Evolutionary conservation across 768 basidiomycete genomes (phyloP).

Genomic region (Asterophora parasitica): DNA sequence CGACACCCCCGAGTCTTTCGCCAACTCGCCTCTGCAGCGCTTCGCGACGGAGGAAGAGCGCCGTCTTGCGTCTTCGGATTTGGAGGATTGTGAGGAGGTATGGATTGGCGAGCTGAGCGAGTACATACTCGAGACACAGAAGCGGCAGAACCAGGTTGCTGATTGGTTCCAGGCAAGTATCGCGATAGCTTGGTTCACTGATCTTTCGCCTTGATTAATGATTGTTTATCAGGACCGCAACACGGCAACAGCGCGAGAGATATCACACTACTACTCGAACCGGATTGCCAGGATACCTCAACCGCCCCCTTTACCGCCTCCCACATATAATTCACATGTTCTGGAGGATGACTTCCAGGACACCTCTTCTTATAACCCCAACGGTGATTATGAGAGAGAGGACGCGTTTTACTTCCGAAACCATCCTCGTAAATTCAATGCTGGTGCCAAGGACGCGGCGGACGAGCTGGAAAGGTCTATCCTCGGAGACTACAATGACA

Average conservation of each 20-base stretch:
- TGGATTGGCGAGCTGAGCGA: constrained; percentile 68
- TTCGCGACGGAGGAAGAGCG: constrained; percentile 36
- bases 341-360: constrained; percentile 27
- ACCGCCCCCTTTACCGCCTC: constrained; percentile 30
- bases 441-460: constrained; percentile 50
- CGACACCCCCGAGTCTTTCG: constrained; percentile 23
- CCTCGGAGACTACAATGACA: constrained; percentile 32
- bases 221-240: constrained; percentile 59
- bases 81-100: constrained; percentile 76
- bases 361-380: constrained; percentile 18
- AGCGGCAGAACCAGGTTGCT: constrained; percentile 67
- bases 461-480: constrained; percentile 53
- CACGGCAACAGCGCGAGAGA: constrained; percentile 49
- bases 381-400: constrained; percentile 28
- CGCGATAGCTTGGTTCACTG: constrained; percentile 38
- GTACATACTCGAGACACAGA: constrained; percentile 68
- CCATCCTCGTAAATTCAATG: constrained; percentile 29
- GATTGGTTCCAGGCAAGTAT: constrained; percentile 68
- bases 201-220: neutral
- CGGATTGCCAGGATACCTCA: constrained; percentile 43
- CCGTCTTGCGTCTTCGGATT: constrained; percentile 61
- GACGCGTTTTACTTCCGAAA: constrained; percentile 23
- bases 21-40: constrained; percentile 24
- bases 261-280: constrained; percentile 55
- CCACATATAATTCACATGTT: constrained; percentile 13